A percentile compares a stretch with the other conserved stretches of the same genome.
Evolutionary conservation across 805 yeast species (phyloP).

Genomic region (Kuraishia piskuri): DNA sequence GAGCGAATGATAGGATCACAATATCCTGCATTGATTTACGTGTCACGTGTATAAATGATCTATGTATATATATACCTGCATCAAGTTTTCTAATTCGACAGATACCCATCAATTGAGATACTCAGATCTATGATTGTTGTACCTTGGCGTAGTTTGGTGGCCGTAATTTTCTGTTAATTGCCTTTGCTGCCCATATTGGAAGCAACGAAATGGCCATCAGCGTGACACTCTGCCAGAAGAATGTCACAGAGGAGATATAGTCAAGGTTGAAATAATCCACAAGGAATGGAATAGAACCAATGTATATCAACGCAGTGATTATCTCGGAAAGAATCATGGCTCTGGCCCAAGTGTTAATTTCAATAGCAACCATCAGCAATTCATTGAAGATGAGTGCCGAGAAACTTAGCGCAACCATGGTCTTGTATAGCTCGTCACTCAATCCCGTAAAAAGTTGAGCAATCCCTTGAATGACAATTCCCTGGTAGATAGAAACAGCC

Average conservation of each 20-base stretch:
- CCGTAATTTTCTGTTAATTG: slow-evolving; percentile 63
- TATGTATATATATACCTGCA: neutral
- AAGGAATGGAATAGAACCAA: slow-evolving; percentile 76
- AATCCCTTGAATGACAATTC: slow-evolving; percentile 72
- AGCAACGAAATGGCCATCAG: slow-evolving; percentile 63
- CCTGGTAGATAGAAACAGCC: slow-evolving; percentile 83
- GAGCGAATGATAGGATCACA: neutral
- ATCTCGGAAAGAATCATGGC: slow-evolving; percentile 68
- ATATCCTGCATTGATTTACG: neutral
- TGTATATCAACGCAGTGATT: slow-evolving; percentile 55
- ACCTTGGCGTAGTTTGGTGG: slow-evolving; percentile 98
- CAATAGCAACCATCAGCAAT: slow-evolving; percentile 86
- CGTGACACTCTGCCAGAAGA: slow-evolving; percentile 60
- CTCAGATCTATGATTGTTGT: slow-evolving; percentile 60
- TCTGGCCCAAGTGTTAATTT: slow-evolving; percentile 85
- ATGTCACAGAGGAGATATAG: slow-evolving; percentile 48
- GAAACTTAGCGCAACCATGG: slow-evolving; percentile 83
- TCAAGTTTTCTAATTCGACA: neutral
- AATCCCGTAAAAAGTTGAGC: slow-evolving; percentile 73
- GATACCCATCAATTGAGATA: neutral
- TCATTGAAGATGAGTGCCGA: slow-evolving; percentile 78
- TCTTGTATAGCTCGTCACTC: slow-evolving; percentile 40
- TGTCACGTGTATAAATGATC: neutral
- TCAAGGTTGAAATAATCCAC: slow-evolving; percentile 76
- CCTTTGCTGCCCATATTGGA: slow-evolving; percentile 85